Conservation (phyloP, 768 basidiomycete genomes). For the Suillus alpinus region DNA sequence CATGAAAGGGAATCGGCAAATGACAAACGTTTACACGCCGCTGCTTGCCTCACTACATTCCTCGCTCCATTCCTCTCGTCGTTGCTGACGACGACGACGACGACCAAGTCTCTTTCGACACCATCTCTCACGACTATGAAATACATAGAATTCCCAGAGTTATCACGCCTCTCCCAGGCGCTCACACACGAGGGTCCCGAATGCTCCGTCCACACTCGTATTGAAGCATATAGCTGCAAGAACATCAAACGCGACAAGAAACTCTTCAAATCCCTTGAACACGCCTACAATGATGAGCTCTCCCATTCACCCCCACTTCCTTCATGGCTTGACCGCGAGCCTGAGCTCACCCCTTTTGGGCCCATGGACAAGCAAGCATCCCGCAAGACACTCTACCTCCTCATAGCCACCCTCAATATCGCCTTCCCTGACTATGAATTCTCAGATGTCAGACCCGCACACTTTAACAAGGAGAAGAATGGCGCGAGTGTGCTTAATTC, state of each 20-base stretch:
- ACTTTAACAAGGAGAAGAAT: slow-evolving; percentile 82
- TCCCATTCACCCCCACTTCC: slow-evolving; percentile 84
- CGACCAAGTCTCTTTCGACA: neutral
- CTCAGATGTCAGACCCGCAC: slow-evolving; percentile 83
- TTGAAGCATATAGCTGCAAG: slow-evolving; percentile 98
- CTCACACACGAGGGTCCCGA: slow-evolving; percentile 86
- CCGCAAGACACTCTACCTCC: slow-evolving; percentile 91
- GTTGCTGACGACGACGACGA: neutral
- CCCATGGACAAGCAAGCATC: slow-evolving; percentile 82
- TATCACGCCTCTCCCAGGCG: slow-evolving; percentile 72
- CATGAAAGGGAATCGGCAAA: slow-evolving; percentile 11
- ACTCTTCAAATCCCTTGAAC: slow-evolving; percentile 90
- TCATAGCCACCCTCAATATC: slow-evolving; percentile 95
- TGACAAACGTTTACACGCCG: slow-evolving; percentile 10
- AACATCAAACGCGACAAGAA: slow-evolving; percentile 96
- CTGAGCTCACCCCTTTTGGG: slow-evolving; percentile 85
- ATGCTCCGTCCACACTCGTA: slow-evolving; percentile 84
- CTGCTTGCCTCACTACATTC: neutral
- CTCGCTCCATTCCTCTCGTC: neutral
- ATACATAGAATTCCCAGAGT: slow-evolving; percentile 81
- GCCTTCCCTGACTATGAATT: slow-evolving; percentile 99
- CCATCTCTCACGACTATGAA: slow-evolving; percentile 55
- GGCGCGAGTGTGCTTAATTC: slow-evolving; percentile 78
- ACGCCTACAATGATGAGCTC: slow-evolving; percentile 73
- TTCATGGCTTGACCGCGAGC: slow-evolving; percentile 69